These are phyloP conservation scores for Aspergillus sp. DNA, from an alignment of 2,329 filamentous ascomycete genomes.

Conservation along the genomic window DNA sequence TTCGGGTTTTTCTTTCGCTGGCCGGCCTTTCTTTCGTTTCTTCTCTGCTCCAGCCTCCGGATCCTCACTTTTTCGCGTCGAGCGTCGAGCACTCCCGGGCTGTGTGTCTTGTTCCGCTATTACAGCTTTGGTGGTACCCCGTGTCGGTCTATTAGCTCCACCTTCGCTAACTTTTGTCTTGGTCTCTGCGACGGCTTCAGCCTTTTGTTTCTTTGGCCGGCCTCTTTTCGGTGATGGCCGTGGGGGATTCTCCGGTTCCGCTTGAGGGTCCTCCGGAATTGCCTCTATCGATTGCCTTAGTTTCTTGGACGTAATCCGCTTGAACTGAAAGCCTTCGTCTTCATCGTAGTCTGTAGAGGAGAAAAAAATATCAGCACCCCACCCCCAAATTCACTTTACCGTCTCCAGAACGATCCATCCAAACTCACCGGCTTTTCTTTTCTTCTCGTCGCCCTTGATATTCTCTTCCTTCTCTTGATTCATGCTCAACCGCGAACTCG, in stretches of 20 bases:
- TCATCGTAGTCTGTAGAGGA: conserved; percentile 56
- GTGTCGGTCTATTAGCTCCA: conserved; percentile 18
- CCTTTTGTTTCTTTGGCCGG: conserved; percentile 39
- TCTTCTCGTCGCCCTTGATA: conserved; percentile 25
- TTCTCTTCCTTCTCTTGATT: conserved; percentile 24
- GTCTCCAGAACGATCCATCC: neutral
- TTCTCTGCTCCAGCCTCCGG: conserved; percentile 24
- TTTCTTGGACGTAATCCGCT: conserved; percentile 63
- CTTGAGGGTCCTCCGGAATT: conserved; percentile 26
- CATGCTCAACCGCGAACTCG: conserved; percentile 32
- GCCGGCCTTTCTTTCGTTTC: conserved; percentile 29
- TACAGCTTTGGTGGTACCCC: conserved; percentile 16
- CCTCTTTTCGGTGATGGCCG: conserved; percentile 29
- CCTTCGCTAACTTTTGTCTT: conserved; percentile 17
- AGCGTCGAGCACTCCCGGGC: conserved; percentile 12
- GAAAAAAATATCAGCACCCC: conserved; percentile 7
- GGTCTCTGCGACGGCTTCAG: conserved; percentile 4
- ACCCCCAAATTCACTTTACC: neutral
- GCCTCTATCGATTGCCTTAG: conserved; percentile 44
- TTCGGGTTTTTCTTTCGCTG: conserved; percentile 21
- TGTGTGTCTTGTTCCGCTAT: conserved; percentile 11
- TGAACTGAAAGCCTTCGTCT: conserved; percentile 72
- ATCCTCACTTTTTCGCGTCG: conserved; percentile 23
- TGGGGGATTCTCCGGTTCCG: conserved; percentile 33
- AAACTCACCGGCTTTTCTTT: conserved; percentile 42